Evolutionary conservation across 129 eudicot genomes (phyloP), one percentile per base, ranked within the genome.

Genomic region (Ambrosia trifida): DNA sequence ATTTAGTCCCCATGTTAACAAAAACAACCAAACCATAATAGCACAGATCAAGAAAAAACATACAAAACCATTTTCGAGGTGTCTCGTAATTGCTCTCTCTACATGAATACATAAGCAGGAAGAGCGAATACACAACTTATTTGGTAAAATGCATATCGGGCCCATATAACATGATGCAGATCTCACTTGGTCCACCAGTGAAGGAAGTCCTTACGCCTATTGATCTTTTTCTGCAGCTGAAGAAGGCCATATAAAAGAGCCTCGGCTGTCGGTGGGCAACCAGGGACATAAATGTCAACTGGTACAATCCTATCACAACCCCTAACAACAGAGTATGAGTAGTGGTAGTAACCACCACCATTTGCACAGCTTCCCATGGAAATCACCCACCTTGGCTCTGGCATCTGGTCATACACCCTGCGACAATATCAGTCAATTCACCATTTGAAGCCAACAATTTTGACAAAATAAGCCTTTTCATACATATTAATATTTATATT

Each of bases 291-390:
- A 13, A 91, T 91, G 64, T 91, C 95, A 2, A 93, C 96, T 7
- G 98, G 96, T 18, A 93, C 95, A 53, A 92, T 86, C 69, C 96
- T 79, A 61, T 91, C 98, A 69, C 96, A 88, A 14, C 98, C 98
- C 28, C 96, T 79, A 4, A 91, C 98, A 30, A 88, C 96, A 31
- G 96, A 88, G 80, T 91, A 91, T 0, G 97, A 91, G 89, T 88
- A 88, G 70, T 91, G 96, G 80, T 91, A 91, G 83, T 88, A 88
- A 28, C 98, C 98, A 57, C 98, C 98, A 66, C 96, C 94, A 12
- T 91, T 91, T 74, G 98, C 98, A 72, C 98, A 91, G 83, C 96
- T 88, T 74, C 98, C 98, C 98, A 91, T 91, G 0, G 98, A 91
- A 18, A 91, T 88, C 24, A 91, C 98, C 98, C 98, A 91, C 83